These are phyloP conservation scores for Cercophora newfieldiana DNA, from an alignment of 495 filamentous ascomycete genomes.

Conservation along the genomic window DNA sequence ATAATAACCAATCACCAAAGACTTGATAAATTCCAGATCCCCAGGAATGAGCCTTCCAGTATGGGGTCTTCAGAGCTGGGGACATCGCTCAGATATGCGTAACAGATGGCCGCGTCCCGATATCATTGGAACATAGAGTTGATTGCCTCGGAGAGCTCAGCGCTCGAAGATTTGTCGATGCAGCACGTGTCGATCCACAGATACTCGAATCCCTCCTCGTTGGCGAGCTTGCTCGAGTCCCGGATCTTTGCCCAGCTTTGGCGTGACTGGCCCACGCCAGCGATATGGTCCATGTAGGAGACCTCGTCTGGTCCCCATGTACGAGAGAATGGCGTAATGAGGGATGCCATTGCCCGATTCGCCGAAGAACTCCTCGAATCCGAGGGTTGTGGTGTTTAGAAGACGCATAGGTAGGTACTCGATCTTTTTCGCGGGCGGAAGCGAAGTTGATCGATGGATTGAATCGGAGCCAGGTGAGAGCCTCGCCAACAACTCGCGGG, in stretches of 20 bases:
- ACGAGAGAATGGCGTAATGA: constrained; percentile 3
- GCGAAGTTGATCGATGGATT: too few relatives aligned
- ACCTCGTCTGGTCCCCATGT: constrained; percentile 4
- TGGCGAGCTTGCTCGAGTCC: background rate
- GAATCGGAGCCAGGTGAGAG: too few relatives aligned
- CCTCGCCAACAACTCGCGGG: too few relatives aligned
- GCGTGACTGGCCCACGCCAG: background rate
- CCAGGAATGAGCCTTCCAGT: background rate
- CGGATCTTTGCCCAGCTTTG: background rate
- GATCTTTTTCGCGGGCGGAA: too few relatives aligned
- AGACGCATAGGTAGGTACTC: too few relatives aligned
- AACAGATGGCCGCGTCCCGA: constrained; percentile 33
- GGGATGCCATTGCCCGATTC: constrained; percentile 7
- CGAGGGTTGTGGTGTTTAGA: background rate
- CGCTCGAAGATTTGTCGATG: constrained; percentile 37
- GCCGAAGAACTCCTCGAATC: constrained; percentile 12
- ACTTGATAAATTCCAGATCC: too few relatives aligned
- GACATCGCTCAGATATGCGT: constrained; percentile 37
- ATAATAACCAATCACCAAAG: too few relatives aligned
- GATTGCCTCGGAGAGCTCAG: too few relatives aligned
- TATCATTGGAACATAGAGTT: too few relatives aligned
- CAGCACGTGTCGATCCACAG: constrained; percentile 46
- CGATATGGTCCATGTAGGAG: background rate
- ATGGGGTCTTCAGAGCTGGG: background rate
- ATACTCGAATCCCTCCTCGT: constrained; percentile 29